Base-by-base conservation (phyloP, 2,329 filamentous ascomycete species). In the Penicillium fuscoglaucum region DNA sequence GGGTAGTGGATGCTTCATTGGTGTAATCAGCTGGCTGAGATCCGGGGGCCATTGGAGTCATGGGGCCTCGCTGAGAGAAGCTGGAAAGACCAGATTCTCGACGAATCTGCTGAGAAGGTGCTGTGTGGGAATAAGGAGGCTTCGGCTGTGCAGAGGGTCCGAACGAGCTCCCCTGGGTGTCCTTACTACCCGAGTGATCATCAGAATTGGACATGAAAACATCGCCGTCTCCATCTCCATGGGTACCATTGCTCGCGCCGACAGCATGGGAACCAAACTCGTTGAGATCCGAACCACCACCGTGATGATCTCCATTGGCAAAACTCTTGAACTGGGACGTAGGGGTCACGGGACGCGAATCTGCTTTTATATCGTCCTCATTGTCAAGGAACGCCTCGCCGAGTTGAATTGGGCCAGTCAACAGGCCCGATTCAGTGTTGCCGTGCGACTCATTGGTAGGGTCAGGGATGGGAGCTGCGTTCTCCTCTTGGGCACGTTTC, bases 1-100 rank as follows among this genome's bases (percentile, higher is more conserved):
- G 87, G 1, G 93, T 98, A 1, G 93, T 96, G 2, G 92, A 96
- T 1, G 92, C 93, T 68, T 96, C 92, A 68, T 98, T 97, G 53
- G 87, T 78, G 58, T 86, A 87, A 83, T 87, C 83, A 24, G 79
- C 78, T 17, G 81, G 77, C 69, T 86, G 81, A 33, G 84, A 84
- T 58, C 83, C 82, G 13, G 80, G 80, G 9, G 80, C 79, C 76
- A 87, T 81, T 24, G 83, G 83, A 2, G 84, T 87, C 65, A 84
- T 81, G 7, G 79, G 82, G 28, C 76, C 76, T 60, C 74, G 79
- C 64, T 83, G 80, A 2, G 80, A 80, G 41, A 81, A 71, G 58
- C 69, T 78, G 5, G 78, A 80, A 44, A 79, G 70, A 3, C 78
- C 79, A 54, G 76, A 79, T 57, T 79, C 73, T 50, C 75, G 74